These are phyloP conservation scores for Rhizopus microsporus DNA, from an alignment of 371 early-diverging fungal genomes.

Conservation along the genomic window DNA sequence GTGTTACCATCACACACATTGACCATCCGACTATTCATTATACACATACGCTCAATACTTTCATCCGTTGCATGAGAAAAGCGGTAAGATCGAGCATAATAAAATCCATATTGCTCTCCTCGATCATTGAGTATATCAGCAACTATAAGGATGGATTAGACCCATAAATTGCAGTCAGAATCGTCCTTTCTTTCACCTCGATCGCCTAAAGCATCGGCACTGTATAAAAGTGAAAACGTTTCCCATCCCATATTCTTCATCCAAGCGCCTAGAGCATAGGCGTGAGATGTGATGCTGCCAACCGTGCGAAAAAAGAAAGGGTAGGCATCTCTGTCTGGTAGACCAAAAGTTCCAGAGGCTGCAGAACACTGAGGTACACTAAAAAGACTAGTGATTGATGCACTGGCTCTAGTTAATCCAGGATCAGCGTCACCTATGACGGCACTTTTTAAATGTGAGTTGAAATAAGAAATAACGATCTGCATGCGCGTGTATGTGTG, in stretches of 20 bases:
- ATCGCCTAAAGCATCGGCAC: slow-evolving; percentile 41
- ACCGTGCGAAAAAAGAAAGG: slow-evolving; percentile 49
- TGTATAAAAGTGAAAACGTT: slow-evolving; percentile 39
- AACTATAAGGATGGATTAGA: neutral
- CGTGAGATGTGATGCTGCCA: slow-evolving; percentile 29
- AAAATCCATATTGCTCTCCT: too few species aligned
- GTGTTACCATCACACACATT: too few species aligned
- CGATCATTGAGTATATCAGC: too few species aligned
- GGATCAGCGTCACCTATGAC: slow-evolving; percentile 46
- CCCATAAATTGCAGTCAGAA: neutral
- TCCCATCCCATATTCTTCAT: slow-evolving; percentile 39
- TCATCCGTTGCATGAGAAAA: slow-evolving; percentile 20
- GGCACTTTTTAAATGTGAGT: slow-evolving; percentile 25
- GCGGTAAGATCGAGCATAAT: slow-evolving; percentile 12
- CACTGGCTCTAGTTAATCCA: slow-evolving; percentile 33
- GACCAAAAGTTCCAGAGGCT: slow-evolving; percentile 29
- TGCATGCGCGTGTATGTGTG: neutral
- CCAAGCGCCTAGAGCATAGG: slow-evolving; percentile 37
- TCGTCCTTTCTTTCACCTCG: slow-evolving; percentile 20
- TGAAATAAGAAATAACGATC: slow-evolving; percentile 3
- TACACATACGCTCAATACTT: slow-evolving; percentile 7
- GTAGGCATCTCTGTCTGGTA: slow-evolving; percentile 35
- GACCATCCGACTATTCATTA: too few species aligned
- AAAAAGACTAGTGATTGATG: slow-evolving; percentile 35
- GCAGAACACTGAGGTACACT: slow-evolving; percentile 46